phyloP scores from a whole-genome alignment of 176 grass and related monocot genomes.

The Leersia perrieri region DNA sequence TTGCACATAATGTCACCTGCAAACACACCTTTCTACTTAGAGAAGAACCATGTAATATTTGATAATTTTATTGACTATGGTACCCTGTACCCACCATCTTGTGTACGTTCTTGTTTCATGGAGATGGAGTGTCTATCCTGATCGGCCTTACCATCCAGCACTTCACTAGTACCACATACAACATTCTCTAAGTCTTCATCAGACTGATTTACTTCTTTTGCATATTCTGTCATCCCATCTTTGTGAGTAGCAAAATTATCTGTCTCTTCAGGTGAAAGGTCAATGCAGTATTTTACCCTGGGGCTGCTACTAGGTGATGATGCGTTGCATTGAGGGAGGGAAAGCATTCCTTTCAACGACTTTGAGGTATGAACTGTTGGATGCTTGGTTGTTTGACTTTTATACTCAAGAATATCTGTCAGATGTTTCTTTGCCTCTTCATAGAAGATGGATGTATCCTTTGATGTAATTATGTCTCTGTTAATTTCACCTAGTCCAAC shows the following conservation, averaged over 20 bases:
- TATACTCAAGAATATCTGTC: conserved; percentile 56
- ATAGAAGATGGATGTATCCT: conserved; percentile 57
- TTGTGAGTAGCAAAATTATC: conserved; percentile 17
- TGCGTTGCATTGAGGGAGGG: conserved; percentile 36
- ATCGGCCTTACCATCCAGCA: conserved; percentile 14
- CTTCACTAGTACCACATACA: conserved; percentile 18
- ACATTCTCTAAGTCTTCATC: neutral
- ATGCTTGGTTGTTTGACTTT: conserved; percentile 33
- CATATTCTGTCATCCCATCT: conserved; percentile 20
- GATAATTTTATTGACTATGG: neutral
- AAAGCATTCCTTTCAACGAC: conserved; percentile 72
- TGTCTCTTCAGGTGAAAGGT: conserved; percentile 38
- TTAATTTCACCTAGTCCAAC: neutral
- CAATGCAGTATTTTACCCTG: conserved; percentile 22
- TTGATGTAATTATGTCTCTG: conserved; percentile 23
- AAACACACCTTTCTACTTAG: conserved; percentile 14
- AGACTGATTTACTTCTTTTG: conserved; percentile 11
- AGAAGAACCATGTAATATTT: neutral
- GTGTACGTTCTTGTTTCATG: conserved; percentile 26
- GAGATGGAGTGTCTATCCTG: conserved; percentile 21
- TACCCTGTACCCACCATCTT: conserved; percentile 26
- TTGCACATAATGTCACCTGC: neutral
- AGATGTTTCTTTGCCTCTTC: conserved; percentile 86
- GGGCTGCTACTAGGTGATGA: conserved; percentile 38
- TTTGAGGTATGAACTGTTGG: conserved; percentile 40